Evolutionary conservation across 1,284 basidiomycete genomes (phyloP).

Genomic region (Heliocybe sulcata): DNA sequence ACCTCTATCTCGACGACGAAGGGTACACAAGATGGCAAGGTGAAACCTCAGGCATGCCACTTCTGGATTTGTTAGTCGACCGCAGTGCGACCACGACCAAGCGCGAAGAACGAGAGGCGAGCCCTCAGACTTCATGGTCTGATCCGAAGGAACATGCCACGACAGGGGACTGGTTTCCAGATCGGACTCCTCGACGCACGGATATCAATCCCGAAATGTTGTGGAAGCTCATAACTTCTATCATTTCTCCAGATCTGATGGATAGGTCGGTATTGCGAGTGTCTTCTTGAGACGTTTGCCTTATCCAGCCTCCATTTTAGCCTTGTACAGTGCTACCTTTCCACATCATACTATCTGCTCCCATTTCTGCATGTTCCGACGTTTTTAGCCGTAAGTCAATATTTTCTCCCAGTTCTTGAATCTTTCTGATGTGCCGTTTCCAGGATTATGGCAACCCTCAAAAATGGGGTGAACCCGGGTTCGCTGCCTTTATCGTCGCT

Average conservation of each 20-base stretch:
- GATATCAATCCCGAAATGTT: constrained; percentile 75
- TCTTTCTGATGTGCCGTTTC: constrained; percentile 6
- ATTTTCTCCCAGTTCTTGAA: constrained; percentile 11
- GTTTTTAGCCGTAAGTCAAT: constrained; percentile 63
- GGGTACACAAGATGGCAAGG: constrained; percentile 83
- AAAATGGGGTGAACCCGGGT: constrained; percentile 91
- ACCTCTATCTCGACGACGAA: constrained; percentile 78
- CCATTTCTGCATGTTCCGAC: constrained; percentile 88
- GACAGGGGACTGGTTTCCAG: constrained; percentile 61
- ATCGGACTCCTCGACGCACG: constrained; percentile 63
- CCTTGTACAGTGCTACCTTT: constrained; percentile 75
- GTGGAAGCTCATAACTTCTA: constrained; percentile 69
- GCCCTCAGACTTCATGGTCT: constrained; percentile 16
- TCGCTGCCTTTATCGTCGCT: constrained; percentile 84
- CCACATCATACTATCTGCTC: constrained; percentile 86
- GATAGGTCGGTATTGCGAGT: constrained; percentile 52
- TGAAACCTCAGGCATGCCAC: constrained; percentile 82
- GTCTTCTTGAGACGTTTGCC: constrained; percentile 1
- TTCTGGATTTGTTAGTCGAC: constrained; percentile 77
- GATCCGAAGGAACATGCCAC: constrained; percentile 24
- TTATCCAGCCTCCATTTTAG: constrained; percentile 27
- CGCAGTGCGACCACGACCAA: constrained; percentile 26
- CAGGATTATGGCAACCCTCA: constrained; percentile 87
- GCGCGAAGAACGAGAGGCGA: constrained; percentile 24
- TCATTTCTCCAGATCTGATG: constrained; percentile 83